phyloP scores from a whole-genome alignment of 192 early-diverging fungal species.

The Coemansia reversa region DNA sequence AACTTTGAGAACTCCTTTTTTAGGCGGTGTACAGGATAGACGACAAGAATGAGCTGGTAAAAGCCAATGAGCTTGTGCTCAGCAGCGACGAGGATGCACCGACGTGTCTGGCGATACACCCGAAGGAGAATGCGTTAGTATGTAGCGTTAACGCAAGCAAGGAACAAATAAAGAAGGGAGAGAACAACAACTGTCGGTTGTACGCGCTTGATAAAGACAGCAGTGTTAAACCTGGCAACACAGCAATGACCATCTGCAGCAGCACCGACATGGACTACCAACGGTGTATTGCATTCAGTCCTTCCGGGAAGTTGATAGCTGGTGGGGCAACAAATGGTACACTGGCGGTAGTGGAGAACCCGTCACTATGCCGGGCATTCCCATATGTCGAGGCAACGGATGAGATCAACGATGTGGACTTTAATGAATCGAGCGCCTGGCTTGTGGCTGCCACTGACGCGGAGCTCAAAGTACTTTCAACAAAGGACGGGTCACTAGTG shows the following conservation, averaged over 20 bases:
- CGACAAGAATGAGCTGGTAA: constrained; percentile 22
- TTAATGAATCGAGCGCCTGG: constrained; percentile 31
- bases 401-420: constrained; percentile 51
- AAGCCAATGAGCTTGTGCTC: constrained; percentile 44
- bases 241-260: constrained; percentile 34
- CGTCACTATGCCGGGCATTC: constrained; percentile 34
- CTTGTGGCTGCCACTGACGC: constrained; percentile 36
- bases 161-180: constrained; percentile 63
- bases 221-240: constrained; percentile 19
- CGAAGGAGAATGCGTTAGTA: constrained; percentile 63
- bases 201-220: constrained; percentile 59
- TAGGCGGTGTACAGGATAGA: constrained; percentile 61
- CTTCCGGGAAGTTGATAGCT: constrained; percentile 32
- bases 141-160: constrained; percentile 72
- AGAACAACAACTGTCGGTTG: constrained; percentile 76
- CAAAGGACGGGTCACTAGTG: constrained; percentile 23
- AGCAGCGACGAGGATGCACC: constrained; percentile 78
- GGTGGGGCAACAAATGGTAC: constrained; percentile 50
- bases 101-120: constrained; percentile 77
- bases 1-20: not conserved
- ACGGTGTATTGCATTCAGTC: constrained; percentile 31
- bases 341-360: constrained; percentile 36
- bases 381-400: constrained; percentile 35
- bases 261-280: constrained; percentile 46
- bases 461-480: constrained; percentile 30